These are phyloP conservation scores for Erigeron philadelphicus DNA, from an alignment of 140 eudicot genomes.

Conservation along the genomic window DNA sequence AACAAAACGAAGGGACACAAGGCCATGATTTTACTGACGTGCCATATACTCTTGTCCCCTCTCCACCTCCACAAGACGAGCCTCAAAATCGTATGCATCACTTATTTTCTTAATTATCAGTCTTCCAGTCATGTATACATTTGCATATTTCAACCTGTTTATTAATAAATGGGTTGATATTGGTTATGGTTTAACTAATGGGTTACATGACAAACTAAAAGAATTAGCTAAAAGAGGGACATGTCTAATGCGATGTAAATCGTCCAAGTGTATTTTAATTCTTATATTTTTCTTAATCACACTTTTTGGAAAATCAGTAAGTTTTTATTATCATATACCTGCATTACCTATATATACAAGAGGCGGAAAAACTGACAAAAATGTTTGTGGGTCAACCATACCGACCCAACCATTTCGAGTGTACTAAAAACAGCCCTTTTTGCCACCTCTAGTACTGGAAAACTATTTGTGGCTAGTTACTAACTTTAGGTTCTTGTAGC, in stretches of 20 bases:
- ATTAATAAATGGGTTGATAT: constrained; percentile 2
- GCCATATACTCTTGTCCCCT: constrained; percentile 48
- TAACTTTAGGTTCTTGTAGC: constrained; percentile 36
- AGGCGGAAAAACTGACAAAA: neutral
- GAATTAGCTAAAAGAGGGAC: neutral
- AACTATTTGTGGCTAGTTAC: constrained; percentile 12
- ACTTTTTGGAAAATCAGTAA: neutral
- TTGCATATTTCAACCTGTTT: constrained; percentile 5
- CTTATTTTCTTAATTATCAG: constrained; percentile 2
- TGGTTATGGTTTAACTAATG: constrained; percentile 5
- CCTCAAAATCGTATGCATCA: constrained; percentile 43
- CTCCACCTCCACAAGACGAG: constrained; percentile 58
- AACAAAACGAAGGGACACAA: constrained; percentile 59
- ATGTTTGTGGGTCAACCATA: constrained; percentile 8
- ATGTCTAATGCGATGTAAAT: neutral
- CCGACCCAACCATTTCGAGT: neutral
- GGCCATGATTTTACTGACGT: constrained; percentile 33
- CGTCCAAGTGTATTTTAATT: neutral
- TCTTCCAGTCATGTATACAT: neutral
- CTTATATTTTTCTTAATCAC: neutral
- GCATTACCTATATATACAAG: neutral
- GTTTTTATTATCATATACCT: neutral
- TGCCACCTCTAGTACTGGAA: constrained; percentile 5
- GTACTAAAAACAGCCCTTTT: neutral
- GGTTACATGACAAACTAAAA: neutral